Evolutionary conservation across 129 eudicot genomes (phyloP).

Genomic region (Mikania micrantha): DNA sequence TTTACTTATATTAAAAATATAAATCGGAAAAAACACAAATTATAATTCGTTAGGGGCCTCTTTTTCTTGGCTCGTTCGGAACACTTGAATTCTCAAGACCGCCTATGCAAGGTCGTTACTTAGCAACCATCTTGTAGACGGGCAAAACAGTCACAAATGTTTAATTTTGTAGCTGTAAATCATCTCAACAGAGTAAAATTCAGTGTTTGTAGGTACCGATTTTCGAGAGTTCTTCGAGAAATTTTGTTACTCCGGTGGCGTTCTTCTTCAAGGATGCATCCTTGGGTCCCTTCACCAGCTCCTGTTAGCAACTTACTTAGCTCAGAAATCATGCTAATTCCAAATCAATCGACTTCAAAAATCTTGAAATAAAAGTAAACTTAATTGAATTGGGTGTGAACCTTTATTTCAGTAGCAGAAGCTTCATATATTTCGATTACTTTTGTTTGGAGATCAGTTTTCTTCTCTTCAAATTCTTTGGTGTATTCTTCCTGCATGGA

Average conservation of each 20-base stretch:
- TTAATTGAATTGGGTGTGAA: too few relatives aligned
- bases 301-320: conserved; percentile 29
- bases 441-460: conserved; percentile 63
- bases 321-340: not conserved
- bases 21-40: too few relatives aligned
- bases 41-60: too few relatives aligned
- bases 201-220: conserved; percentile 41
- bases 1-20: too few relatives aligned
- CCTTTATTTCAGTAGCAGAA: conserved; percentile 71
- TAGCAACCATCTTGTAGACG: too few relatives aligned
- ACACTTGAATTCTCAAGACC: too few relatives aligned
- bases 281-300: conserved; percentile 63
- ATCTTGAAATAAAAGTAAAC: too few relatives aligned
- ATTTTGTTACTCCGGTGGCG: conserved; percentile 53
- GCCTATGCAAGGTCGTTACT: too few relatives aligned
- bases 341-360: too few relatives aligned
- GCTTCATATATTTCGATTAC: conserved; percentile 68
- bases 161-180: too few relatives aligned
- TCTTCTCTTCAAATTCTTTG: conserved; percentile 72
- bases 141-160: too few relatives aligned
- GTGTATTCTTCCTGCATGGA: conserved; percentile 58
- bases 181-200: not conserved
- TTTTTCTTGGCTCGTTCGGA: too few relatives aligned
- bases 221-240: conserved; percentile 79
- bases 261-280: conserved; percentile 56